A percentile compares a stretch with the other conserved stretches of the same genome.
Conservation (phyloP, 164 flowering plant species). For the Litsea cubeba region DNA sequence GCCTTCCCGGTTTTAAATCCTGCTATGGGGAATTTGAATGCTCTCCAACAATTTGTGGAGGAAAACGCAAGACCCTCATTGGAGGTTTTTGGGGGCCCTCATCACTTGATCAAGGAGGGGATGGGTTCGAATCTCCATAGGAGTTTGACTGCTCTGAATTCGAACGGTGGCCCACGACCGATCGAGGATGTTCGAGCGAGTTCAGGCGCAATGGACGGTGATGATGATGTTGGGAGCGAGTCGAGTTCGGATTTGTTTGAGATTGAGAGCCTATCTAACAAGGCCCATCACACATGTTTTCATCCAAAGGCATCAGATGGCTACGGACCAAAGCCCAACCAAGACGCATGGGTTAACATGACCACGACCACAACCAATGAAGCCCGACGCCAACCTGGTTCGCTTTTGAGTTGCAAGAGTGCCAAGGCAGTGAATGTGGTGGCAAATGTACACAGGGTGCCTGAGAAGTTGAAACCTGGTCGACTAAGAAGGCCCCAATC, state of each 20-base stretch:
- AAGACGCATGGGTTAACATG: neutral
- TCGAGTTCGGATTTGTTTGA: slow-evolving; percentile 88
- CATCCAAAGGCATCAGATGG: slow-evolving; percentile 27
- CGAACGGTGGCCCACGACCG: slow-evolving; percentile 28
- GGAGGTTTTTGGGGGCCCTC: slow-evolving; percentile 53
- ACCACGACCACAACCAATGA: slow-evolving; percentile 2
- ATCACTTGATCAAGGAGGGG: slow-evolving; percentile 25
- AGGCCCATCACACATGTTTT: slow-evolving; percentile 34
- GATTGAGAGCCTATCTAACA: slow-evolving; percentile 47
- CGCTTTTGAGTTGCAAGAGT: slow-evolving; percentile 47
- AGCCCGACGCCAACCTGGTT: slow-evolving; percentile 16
- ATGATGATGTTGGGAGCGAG: slow-evolving; percentile 43
- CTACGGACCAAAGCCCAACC: slow-evolving; percentile 58
- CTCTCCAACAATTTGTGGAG: slow-evolving; percentile 11
- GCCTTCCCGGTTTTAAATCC: slow-evolving; percentile 23
- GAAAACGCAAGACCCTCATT: slow-evolving; percentile 34
- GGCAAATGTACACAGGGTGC: slow-evolving; percentile 24
- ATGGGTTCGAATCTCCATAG: slow-evolving; percentile 22
- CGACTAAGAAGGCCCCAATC: slow-evolving; percentile 7
- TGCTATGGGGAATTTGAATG: slow-evolving; percentile 5
- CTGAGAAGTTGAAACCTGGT: slow-evolving; percentile 1
- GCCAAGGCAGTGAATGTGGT: slow-evolving; percentile 45
- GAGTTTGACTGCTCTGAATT: slow-evolving; percentile 32
- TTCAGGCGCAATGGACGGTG: neutral
- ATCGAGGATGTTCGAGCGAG: slow-evolving; percentile 20